Evolutionary conservation across 306 rosid genomes (phyloP).

Genomic region (Vigna nakashimae): DNA sequence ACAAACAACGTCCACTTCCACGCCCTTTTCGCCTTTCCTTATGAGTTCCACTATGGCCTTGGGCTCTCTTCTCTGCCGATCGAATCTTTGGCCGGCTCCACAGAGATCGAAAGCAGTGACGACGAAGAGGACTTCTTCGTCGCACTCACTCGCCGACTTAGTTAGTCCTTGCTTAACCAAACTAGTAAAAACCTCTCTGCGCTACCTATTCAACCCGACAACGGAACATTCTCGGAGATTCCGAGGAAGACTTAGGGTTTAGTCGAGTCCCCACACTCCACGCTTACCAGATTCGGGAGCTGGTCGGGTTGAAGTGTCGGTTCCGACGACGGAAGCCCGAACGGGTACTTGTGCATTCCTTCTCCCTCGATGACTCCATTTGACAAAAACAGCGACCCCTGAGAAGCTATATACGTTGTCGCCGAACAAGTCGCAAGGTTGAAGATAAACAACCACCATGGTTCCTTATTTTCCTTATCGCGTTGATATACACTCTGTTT

Average conservation of each 20-base stretch:
- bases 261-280: conserved; percentile 82
- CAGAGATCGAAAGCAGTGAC: conserved; percentile 68
- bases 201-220: background rate
- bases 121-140: conserved; percentile 69
- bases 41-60: conserved; percentile 76
- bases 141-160: conserved; percentile 67
- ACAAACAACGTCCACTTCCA: background rate
- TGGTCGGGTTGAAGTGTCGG: conserved; percentile 59
- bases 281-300: conserved; percentile 68
- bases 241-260: conserved; percentile 36
- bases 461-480: background rate
- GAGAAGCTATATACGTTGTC: conserved; percentile 74
- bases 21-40: conserved; percentile 48
- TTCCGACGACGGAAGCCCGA: conserved; percentile 74
- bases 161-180: conserved; percentile 57
- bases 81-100: conserved; percentile 57
- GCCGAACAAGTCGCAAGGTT: conserved; percentile 83
- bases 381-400: conserved; percentile 54
- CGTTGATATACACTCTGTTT: background rate
- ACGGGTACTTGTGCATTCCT: conserved; percentile 61
- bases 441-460: conserved; percentile 49
- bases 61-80: conserved; percentile 53
- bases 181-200: conserved; percentile 42
- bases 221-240: background rate
- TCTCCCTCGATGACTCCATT: conserved; percentile 78